A percentile compares a stretch with the other conserved stretches of the same genome.
Evolutionary conservation across 805 yeast genomes (phyloP).

Genomic region (Saturnispora hagleri): DNA sequence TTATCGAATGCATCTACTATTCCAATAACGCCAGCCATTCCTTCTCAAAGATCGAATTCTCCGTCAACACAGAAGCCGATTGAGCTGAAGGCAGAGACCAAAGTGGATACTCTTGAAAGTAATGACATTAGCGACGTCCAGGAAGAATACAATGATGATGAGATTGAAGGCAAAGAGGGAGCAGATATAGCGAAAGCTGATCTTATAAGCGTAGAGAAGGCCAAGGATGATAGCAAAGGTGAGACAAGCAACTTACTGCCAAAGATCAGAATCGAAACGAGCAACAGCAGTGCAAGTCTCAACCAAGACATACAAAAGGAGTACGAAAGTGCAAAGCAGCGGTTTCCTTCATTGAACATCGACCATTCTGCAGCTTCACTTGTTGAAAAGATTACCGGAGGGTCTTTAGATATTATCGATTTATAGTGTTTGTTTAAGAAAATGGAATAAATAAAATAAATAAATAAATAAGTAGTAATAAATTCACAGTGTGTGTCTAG

Average conservation of each 20-base stretch:
- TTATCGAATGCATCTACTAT: not conserved
- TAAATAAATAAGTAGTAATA: conserved; percentile 1
- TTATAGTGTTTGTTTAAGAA: not conserved
- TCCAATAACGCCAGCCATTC: not conserved
- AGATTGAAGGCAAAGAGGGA: not conserved
- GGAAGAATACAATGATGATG: not conserved
- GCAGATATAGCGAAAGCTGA: not conserved
- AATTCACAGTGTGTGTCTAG: not conserved
- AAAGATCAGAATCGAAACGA: not conserved
- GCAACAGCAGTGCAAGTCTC: not conserved
- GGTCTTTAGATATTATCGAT: not conserved
- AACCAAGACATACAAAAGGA: not conserved
- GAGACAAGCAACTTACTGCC: not conserved
- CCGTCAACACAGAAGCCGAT: not conserved
- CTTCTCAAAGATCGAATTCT: not conserved
- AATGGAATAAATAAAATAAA: not conserved
- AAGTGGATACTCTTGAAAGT: not conserved
- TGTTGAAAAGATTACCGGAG: not conserved
- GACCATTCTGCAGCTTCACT: not conserved
- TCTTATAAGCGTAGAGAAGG: not conserved
- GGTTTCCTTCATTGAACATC: conserved; percentile 1
- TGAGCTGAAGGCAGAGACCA: not conserved
- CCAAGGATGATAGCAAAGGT: not conserved
- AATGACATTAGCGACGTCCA: not conserved
- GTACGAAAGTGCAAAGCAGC: not conserved